Conservation (phyloP, 2,329 filamentous ascomycete genomes). For the Penicillium sp. region DNA sequence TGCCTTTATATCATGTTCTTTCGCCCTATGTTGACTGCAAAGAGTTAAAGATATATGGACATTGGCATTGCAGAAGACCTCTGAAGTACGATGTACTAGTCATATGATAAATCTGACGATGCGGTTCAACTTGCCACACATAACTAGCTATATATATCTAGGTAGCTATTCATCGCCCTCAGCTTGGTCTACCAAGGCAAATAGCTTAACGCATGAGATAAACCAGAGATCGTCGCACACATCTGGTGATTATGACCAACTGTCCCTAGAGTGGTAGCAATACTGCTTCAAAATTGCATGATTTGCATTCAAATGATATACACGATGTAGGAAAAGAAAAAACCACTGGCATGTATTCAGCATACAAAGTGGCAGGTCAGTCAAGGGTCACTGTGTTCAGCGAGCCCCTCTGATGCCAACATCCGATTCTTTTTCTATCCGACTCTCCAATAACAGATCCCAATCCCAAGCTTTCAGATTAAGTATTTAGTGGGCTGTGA, state of each 20-base stretch:
- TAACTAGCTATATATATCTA: neutral
- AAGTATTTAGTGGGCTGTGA: constrained; percentile 39
- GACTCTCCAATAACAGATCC: constrained; percentile 24
- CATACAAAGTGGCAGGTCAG: constrained; percentile 36
- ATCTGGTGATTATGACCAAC: neutral
- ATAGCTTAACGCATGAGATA: neutral
- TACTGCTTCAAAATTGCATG: constrained; percentile 34
- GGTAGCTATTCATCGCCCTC: neutral
- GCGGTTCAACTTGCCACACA: too few relatives aligned
- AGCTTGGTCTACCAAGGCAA: neutral
- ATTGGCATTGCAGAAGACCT: neutral
- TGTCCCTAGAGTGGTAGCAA: constrained; percentile 2
- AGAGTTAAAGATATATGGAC: neutral
- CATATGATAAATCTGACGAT: too few relatives aligned
- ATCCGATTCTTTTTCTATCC: constrained; percentile 39
- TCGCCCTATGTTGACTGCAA: neutral
- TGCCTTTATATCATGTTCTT: neutral
- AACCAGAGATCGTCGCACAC: neutral
- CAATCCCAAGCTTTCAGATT: constrained; percentile 27
- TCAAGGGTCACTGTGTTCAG: constrained; percentile 32
- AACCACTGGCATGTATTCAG: constrained; percentile 39
- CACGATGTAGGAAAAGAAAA: constrained; percentile 39
- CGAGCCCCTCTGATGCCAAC: constrained; percentile 29
- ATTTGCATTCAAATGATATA: constrained; percentile 41
- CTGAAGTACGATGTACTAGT: too few relatives aligned